These are phyloP conservation scores for Aspergillus luchuensis DNA, from an alignment of 2,329 filamentous ascomycete genomes.

Conservation along the genomic window DNA sequence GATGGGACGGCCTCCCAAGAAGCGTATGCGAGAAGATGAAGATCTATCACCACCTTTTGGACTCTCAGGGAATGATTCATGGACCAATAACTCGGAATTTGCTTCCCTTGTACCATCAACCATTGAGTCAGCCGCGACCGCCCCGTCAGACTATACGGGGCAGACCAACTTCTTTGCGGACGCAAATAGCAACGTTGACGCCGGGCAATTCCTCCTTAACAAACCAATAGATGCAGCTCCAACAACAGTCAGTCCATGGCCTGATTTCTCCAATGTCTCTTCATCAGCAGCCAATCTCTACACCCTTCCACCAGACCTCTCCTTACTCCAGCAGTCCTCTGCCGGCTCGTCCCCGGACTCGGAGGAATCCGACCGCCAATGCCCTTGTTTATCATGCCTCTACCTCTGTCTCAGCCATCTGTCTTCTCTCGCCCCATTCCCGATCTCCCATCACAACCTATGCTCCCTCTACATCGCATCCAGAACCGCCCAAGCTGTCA, in stretches of 20 bases:
- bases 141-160: neutral
- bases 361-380: slow-evolving; percentile 29
- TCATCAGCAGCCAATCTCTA: slow-evolving; percentile 15
- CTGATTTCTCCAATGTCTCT: slow-evolving; percentile 44
- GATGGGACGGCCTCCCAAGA: slow-evolving; percentile 52
- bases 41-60: slow-evolving; percentile 20
- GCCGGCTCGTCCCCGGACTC: slow-evolving; percentile 27
- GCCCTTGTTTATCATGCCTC: slow-evolving; percentile 45
- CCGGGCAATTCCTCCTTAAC: slow-evolving; percentile 26
- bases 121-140: neutral
- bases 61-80: slow-evolving; percentile 21
- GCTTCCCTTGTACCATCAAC: neutral
- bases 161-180: slow-evolving; percentile 24
- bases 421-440: slow-evolving; percentile 45
- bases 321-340: slow-evolving; percentile 5
- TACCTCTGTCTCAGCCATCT: slow-evolving; percentile 49
- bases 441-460: slow-evolving; percentile 45
- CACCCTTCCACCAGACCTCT: neutral
- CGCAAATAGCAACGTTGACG: slow-evolving; percentile 28
- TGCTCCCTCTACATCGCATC: slow-evolving; percentile 47
- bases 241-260: slow-evolving; percentile 41
- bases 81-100: slow-evolving; percentile 18
- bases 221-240: slow-evolving; percentile 29
- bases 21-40: slow-evolving; percentile 37
- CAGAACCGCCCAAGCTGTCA: slow-evolving; percentile 43